Evolutionary conservation across 441 rosid genomes (phyloP).

Genomic region (Metrosideros polymorpha): DNA sequence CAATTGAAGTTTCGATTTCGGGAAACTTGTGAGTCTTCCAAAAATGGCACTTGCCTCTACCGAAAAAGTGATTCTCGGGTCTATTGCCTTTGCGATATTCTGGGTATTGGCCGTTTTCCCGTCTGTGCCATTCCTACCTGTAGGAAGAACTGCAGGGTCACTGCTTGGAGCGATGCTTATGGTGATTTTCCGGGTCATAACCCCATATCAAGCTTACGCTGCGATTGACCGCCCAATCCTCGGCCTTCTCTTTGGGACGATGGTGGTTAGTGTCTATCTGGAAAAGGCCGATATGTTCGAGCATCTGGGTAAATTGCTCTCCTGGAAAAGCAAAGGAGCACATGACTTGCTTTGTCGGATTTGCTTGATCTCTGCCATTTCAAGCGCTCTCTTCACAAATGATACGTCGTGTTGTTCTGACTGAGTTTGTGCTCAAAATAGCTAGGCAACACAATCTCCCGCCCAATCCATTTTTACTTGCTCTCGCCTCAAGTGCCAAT

Average conservation of each 20-base stretch:
- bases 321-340: slow-evolving; percentile 66
- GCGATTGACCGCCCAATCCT: slow-evolving; percentile 83
- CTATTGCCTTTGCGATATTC: slow-evolving; percentile 57
- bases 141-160: slow-evolving; percentile 89
- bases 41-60: slow-evolving; percentile 49
- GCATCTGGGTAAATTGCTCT: slow-evolving; percentile 55
- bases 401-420: slow-evolving; percentile 72
- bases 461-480: slow-evolving; percentile 62
- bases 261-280: slow-evolving; percentile 79
- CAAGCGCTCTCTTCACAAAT: slow-evolving; percentile 83
- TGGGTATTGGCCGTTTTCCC: slow-evolving; percentile 88
- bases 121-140: slow-evolving; percentile 60
- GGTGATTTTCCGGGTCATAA: slow-evolving; percentile 61
- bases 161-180: slow-evolving; percentile 80
- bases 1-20: neutral
- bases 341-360: slow-evolving; percentile 61
- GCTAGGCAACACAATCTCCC: slow-evolving; percentile 68
- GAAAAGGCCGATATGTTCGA: slow-evolving; percentile 76
- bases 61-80: slow-evolving; percentile 43
- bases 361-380: slow-evolving; percentile 61
- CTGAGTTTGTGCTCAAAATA: slow-evolving; percentile 63
- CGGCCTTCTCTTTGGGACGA: slow-evolving; percentile 85
- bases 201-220: slow-evolving; percentile 68
- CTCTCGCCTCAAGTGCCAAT: slow-evolving; percentile 71
- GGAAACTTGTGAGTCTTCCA: neutral